Conservation (phyloP, 164 flowering plant genomes). For the Piper betle region DNA sequence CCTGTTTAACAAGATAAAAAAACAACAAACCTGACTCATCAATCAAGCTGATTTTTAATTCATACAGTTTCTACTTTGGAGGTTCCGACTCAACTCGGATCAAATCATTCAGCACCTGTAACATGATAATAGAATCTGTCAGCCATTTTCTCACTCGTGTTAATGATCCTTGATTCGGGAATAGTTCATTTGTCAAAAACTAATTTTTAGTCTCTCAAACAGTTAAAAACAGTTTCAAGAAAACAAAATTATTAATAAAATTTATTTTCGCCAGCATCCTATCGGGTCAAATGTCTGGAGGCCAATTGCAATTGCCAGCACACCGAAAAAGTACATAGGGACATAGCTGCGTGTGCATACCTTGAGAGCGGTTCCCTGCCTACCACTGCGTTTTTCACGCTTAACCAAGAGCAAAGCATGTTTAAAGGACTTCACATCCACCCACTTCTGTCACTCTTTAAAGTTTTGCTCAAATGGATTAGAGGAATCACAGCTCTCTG, state of each 20-base stretch:
- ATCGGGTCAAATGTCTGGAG: neutral
- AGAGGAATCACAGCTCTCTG: slow-evolving; percentile 11
- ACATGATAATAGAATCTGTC: neutral
- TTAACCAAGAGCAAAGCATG: slow-evolving; percentile 51
- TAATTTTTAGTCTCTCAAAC: too few species aligned
- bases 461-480: slow-evolving; percentile 76
- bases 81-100: slow-evolving; percentile 65
- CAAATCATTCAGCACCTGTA: slow-evolving; percentile 56
- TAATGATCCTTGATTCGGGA: neutral
- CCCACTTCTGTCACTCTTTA: slow-evolving; percentile 81
- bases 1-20: too few species aligned
- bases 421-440: slow-evolving; percentile 62
- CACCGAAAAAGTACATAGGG: neutral
- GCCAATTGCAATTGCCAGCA: neutral
- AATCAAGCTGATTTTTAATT: slow-evolving; percentile 59
- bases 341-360: slow-evolving; percentile 17
- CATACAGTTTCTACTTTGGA: slow-evolving; percentile 77
- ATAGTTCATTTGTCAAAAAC: too few species aligned
- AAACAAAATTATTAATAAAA: too few species aligned
- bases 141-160: too few species aligned
- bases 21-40: slow-evolving; percentile 9
- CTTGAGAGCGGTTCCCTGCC: slow-evolving; percentile 85
- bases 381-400: slow-evolving; percentile 50
- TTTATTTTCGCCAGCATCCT: too few species aligned
- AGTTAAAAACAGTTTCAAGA: too few species aligned